These are phyloP conservation scores for Sanghuangporus baumii DNA, from an alignment of 1,284 basidiomycete species.

Conservation along the genomic window DNA sequence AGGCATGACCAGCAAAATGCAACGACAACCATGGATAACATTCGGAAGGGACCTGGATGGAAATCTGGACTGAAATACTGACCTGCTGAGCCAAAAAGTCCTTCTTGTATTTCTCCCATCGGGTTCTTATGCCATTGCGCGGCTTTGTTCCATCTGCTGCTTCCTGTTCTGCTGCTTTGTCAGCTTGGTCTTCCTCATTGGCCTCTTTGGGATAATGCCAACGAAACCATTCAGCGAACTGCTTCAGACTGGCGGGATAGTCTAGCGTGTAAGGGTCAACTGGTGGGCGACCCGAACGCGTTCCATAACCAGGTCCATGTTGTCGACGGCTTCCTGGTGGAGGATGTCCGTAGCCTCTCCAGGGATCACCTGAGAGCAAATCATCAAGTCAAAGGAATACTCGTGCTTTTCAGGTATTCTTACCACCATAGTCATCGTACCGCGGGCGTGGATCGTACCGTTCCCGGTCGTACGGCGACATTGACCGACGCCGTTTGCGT, in stretches of 20 bases:
- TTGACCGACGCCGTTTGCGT: slow-evolving; percentile 78
- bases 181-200: slow-evolving; percentile 69
- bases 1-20: background rate
- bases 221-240: slow-evolving; percentile 89
- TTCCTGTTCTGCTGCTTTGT: slow-evolving; percentile 76
- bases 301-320: slow-evolving; percentile 37
- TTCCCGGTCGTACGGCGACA: slow-evolving; percentile 81
- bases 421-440: slow-evolving; percentile 73
- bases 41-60: slow-evolving; percentile 6
- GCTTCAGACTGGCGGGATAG: slow-evolving; percentile 74
- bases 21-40: slow-evolving; percentile 5
- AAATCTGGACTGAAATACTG: slow-evolving; percentile 30
- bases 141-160: slow-evolving; percentile 74
- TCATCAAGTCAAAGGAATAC: slow-evolving; percentile 6
- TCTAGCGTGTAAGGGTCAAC: slow-evolving; percentile 77
- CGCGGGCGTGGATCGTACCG: slow-evolving; percentile 76
- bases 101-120: slow-evolving; percentile 91
- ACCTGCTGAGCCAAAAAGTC: slow-evolving; percentile 83
- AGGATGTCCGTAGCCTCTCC: slow-evolving; percentile 59
- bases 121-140: slow-evolving; percentile 70
- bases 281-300: slow-evolving; percentile 49
- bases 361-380: slow-evolving; percentile 42
- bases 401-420: slow-evolving; percentile 12
- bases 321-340: slow-evolving; percentile 53
- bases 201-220: slow-evolving; percentile 73